Evolutionary conservation across 2,329 filamentous ascomycete species (phyloP), one percentile per base, ranked within the genome.

Genomic region (Hypoxylon sp.): DNA sequence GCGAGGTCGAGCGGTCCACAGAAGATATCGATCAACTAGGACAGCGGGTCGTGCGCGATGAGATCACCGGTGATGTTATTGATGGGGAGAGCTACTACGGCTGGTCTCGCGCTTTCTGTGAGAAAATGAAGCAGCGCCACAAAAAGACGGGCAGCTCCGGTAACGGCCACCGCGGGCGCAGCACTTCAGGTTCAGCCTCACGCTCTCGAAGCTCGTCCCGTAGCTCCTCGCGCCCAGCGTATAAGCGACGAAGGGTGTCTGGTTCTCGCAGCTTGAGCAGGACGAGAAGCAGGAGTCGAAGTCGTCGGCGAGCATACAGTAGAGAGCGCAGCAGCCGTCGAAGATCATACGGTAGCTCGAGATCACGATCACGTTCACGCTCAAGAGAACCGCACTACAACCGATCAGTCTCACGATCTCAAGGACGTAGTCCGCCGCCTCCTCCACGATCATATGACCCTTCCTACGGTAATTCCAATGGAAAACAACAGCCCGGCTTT

Each of bases 81-180:
- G 84, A 85, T 5, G 90, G 90, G 1, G 90, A 93, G 70, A 93
- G 92, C 0, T 97, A 97, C 78, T 97, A 97, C 77, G 94, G 94
- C 67, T 97, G 94, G 94, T 95, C 93, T 4, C 86, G 88, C 42
- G 83, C 84, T 0, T 96, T 97, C 73, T 97, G 93, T 77, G 85
- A 93, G 72, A 92, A 91, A 75, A 96, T 96, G 91, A 93, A 91
- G 80, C 81, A 84, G 55, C 83, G 86, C 39, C 80, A 77, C 29
- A 81, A 77, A 48, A 83, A 80, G 61, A 73, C 73, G 11, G 72
- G 65, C 53, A 71, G 31, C 13, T 61, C 67, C 4, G 71, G 68
- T 4, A 67, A 71, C n/a, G 72, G 71, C 4, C 67, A 53, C 48
- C 73, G 74, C 14, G 70, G 73, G 4, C 77, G 80, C 26, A 80